Conservation (phyloP, 768 basidiomycete genomes). For the Cystobasidium onofrii region DNA sequence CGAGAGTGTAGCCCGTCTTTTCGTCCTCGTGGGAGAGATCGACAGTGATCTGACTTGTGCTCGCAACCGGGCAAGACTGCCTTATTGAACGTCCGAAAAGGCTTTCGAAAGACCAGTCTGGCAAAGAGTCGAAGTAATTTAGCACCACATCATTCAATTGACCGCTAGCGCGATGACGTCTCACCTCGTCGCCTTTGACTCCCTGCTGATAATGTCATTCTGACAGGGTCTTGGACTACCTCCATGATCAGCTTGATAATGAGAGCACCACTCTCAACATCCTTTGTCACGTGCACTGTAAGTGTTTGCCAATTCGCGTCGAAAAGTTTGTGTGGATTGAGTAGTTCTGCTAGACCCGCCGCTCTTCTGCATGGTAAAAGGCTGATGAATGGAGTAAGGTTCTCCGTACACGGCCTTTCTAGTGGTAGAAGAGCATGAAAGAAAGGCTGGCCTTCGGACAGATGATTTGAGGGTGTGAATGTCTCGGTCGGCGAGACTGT, state of each 20-base stretch:
- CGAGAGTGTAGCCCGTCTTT: slow-evolving; percentile 1
- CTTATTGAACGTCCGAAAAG: slow-evolving; percentile 62
- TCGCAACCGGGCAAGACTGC: slow-evolving; percentile 62
- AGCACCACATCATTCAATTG: too few species aligned
- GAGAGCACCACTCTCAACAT: slow-evolving; percentile 46
- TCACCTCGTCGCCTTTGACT: slow-evolving; percentile 53
- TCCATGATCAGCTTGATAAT: slow-evolving; percentile 64
- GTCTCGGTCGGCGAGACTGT: slow-evolving; percentile 65
- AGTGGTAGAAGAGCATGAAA: slow-evolving; percentile 71
- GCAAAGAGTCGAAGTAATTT: slow-evolving; percentile 13
- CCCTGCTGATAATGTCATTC: slow-evolving; percentile 36
- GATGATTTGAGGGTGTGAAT: slow-evolving; percentile 48
- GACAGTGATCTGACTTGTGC: background rate
- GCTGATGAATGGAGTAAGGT: slow-evolving; percentile 89
- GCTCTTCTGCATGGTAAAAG: slow-evolving; percentile 83
- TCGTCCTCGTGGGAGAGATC: slow-evolving; percentile 12
- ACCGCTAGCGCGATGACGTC: background rate
- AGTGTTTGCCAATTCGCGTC: slow-evolving; percentile 89
- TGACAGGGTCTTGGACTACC: slow-evolving; percentile 67
- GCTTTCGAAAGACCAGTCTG: slow-evolving; percentile 67
- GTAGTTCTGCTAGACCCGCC: slow-evolving; percentile 70
- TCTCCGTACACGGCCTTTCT: slow-evolving; percentile 92
- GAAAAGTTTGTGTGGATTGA: slow-evolving; percentile 78
- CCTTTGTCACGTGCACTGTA: slow-evolving; percentile 57
- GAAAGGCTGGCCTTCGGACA: slow-evolving; percentile 46